Evolutionary conservation across 2,329 filamentous ascomycete genomes (phyloP), one percentile per base, ranked within the genome.

Genomic region (Venturia carpophila): DNA sequence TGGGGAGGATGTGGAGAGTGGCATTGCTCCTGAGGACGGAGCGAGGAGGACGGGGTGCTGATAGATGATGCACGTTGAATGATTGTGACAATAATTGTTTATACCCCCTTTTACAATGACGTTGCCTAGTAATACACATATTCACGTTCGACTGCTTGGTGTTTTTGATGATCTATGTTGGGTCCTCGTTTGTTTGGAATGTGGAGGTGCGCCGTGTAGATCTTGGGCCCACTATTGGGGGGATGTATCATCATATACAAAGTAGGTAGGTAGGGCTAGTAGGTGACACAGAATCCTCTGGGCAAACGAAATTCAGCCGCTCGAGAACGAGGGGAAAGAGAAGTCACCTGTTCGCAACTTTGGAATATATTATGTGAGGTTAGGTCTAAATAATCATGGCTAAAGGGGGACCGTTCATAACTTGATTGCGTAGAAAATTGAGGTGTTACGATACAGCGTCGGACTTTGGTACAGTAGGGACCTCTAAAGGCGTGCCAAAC

Each of bases 1-100:
- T 43, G 37, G 60, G 24, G 34, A 62, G 10, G 60, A 62, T 62
- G 39, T 47, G n/a, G 60, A 62, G 39, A 47, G 60, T 27, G 43
- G 39, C 1, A 62, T 62, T 10, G 34, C 60, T 43, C 60, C 60
- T 27, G 60, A 62, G 39, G 37, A 13, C 11, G 27, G 30, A 37
- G 27, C 9, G 27, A 37, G 30, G 11, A 37, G 52, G 52, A 58
- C 52, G 10, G 21, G n/a, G n/a, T n/a, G n/a, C n/a, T n/a, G n/a
- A 15, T 24, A 27, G 24, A 58, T 58, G 7, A 56, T 34, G 52
- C 30, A 6, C 52, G 5, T 30, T 15, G 19, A 58, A n/a, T 9
- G 52, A 58, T 27, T 19, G 52, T 58, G 15, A 58, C 37, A 27
- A 58, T 37, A 27, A 21, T 34, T 37, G 52, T n/a, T 37, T 58